These are phyloP conservation scores for Nakazawaea anatomiae DNA, from an alignment of 805 yeast genomes.

Conservation along the genomic window DNA sequence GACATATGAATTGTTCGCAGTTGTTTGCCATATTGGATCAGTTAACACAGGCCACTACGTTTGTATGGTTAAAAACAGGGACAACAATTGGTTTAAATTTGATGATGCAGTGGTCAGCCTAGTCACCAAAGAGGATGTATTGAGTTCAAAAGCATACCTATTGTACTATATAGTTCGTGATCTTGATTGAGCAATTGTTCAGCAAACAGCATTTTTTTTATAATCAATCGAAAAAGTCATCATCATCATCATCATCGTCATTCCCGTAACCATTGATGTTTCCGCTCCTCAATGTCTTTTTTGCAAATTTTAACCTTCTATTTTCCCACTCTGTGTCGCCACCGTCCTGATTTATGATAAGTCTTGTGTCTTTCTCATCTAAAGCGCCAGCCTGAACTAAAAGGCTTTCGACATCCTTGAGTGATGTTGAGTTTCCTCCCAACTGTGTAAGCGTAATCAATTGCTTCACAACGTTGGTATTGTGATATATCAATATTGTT, in stretches of 20 bases:
- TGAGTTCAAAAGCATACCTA: constrained; percentile 71
- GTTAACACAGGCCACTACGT: constrained; percentile 96
- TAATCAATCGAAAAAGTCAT: constrained; percentile 41
- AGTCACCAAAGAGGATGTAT: constrained; percentile 59
- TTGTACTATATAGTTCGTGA: constrained; percentile 59
- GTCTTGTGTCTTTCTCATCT: constrained; percentile 58
- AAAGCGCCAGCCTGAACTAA: constrained; percentile 66
- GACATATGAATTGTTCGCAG: constrained; percentile 80
- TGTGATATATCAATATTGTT: constrained; percentile 75
- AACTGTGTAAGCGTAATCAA: constrained; percentile 71
- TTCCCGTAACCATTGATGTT: constrained; percentile 19
- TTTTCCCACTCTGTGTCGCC: constrained; percentile 46
- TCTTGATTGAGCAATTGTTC: constrained; percentile 12
- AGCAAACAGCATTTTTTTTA: background rate
- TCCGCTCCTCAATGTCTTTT: constrained; percentile 44
- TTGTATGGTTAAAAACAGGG: constrained; percentile 65
- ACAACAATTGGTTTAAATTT: constrained; percentile 82
- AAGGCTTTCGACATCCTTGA: constrained; percentile 67
- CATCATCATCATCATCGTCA: constrained; percentile 36
- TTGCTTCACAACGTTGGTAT: constrained; percentile 76
- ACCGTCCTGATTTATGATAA: constrained; percentile 55
- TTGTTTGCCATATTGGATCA: constrained; percentile 86
- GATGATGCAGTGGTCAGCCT: constrained; percentile 82
- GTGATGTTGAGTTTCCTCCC: constrained; percentile 75
- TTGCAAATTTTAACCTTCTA: constrained; percentile 47